Evolutionary conservation across 2,329 filamentous ascomycete genomes (phyloP).

Genomic region (Beauveria brongniartii): DNA sequence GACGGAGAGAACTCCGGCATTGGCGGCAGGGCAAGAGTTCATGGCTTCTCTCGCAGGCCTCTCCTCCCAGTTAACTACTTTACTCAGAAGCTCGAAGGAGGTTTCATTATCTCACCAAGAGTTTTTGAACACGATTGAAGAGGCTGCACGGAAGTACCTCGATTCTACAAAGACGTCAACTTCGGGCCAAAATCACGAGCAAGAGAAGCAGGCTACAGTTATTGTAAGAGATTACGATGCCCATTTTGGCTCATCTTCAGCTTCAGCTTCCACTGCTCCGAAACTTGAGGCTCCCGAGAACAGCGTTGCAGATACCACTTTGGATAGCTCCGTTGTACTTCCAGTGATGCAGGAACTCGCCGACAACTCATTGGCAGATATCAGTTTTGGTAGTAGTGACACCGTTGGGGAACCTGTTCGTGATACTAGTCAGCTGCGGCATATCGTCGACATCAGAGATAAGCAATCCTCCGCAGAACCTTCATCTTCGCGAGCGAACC

Average conservation of each 20-base stretch:
- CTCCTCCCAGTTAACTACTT: slow-evolving; percentile 34
- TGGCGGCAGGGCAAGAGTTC: slow-evolving; percentile 23
- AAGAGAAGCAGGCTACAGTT: slow-evolving; percentile 11
- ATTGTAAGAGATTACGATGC: not conserved
- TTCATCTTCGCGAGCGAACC: not conserved
- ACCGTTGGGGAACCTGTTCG: not conserved
- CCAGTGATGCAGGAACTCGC: not conserved
- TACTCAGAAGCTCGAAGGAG: slow-evolving; percentile 29
- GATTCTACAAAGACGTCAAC: slow-evolving; percentile 24
- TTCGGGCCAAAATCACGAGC: not conserved
- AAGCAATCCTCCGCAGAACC: not conserved
- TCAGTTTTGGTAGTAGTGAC: not conserved
- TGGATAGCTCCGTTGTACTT: not conserved
- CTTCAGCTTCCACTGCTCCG: not conserved
- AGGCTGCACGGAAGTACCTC: slow-evolving; percentile 44
- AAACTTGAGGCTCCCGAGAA: not conserved
- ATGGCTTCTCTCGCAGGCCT: slow-evolving; percentile 30
- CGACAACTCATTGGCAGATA: not conserved
- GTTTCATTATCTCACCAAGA: slow-evolving; percentile 34
- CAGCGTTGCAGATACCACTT: too few relatives aligned
- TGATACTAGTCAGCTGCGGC: not conserved
- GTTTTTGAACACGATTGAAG: slow-evolving; percentile 41
- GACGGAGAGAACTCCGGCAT: not conserved
- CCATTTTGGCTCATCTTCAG: not conserved
- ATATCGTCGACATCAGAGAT: not conserved